Conservation (phyloP, 1,284 basidiomycete genomes). For the Puccinia triticina region DNA sequence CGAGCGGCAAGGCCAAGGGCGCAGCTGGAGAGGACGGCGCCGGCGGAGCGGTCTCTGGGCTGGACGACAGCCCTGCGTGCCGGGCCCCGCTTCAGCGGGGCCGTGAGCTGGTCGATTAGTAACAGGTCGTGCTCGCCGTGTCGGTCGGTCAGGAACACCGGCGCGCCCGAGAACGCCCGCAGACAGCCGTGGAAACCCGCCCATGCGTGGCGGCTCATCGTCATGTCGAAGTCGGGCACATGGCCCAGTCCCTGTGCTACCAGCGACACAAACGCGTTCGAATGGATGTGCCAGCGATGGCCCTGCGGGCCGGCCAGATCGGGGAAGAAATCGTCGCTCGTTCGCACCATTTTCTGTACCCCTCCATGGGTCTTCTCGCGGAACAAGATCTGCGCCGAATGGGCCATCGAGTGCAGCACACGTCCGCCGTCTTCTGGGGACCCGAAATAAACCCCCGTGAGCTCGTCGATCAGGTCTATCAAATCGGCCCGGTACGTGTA, state of each 20-base stretch:
- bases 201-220: slow-evolving; percentile 25
- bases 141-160: slow-evolving; percentile 33
- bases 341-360: slow-evolving; percentile 27
- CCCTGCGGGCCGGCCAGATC: slow-evolving; percentile 2
- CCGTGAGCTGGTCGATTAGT: not conserved
- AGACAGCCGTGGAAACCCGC: slow-evolving; percentile 17
- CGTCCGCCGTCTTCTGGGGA: too few species aligned
- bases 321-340: slow-evolving; percentile 37
- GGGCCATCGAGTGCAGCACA: slow-evolving; percentile 29
- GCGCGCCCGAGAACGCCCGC: slow-evolving; percentile 25
- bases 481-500: not conserved
- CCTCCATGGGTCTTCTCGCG: not conserved
- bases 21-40: slow-evolving; percentile 21
- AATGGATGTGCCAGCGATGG: slow-evolving; percentile 42
- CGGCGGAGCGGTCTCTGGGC: not conserved
- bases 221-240: slow-evolving; percentile 42
- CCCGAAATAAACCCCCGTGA: not conserved
- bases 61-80: slow-evolving; percentile 18
- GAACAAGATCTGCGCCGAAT: slow-evolving; percentile 21
- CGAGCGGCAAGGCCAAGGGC: not conserved
- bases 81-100: slow-evolving; percentile 1
- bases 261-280: slow-evolving; percentile 25
- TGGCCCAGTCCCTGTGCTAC: slow-evolving; percentile 4
- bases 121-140: slow-evolving; percentile 13
- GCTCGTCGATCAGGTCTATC: not conserved